A percentile compares a stretch with the other conserved stretches of the same genome.
These are phyloP conservation scores for Phytopythium aichiense DNA, from an alignment of 352 stramenopile species.

Conservation along the genomic window DNA sequence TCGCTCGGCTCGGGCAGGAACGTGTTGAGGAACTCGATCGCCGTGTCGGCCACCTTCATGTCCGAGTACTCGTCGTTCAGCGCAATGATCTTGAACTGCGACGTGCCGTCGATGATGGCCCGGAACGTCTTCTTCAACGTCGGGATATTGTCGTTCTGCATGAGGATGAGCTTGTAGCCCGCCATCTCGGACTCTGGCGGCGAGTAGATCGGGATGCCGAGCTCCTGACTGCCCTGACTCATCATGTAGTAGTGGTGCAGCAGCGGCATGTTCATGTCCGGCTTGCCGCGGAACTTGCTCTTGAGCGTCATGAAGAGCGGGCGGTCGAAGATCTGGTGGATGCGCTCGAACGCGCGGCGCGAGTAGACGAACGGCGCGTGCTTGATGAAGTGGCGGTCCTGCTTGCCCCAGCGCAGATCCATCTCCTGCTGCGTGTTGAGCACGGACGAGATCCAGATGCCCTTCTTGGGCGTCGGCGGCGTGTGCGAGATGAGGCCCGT, in stretches of 20 bases:
- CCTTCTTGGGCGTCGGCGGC: constrained; percentile 71
- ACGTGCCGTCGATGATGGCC: constrained; percentile 56
- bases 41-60: constrained; percentile 68
- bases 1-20: constrained; percentile 67
- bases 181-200: constrained; percentile 73
- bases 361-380: constrained; percentile 88
- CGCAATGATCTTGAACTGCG: constrained; percentile 74
- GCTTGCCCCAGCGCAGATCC: constrained; percentile 76
- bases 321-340: constrained; percentile 86
- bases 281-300: constrained; percentile 80
- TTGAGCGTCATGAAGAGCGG: constrained; percentile 81
- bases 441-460: constrained; percentile 86
- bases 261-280: constrained; percentile 87
- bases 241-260: constrained; percentile 89
- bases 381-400: constrained; percentile 85
- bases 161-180: constrained; percentile 81
- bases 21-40: constrained; percentile 61
- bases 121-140: constrained; percentile 67
- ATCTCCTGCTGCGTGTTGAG: constrained; percentile 88
- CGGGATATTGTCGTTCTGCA: constrained; percentile 79
- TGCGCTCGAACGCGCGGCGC: constrained; percentile 73
- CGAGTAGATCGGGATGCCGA: constrained; percentile 73
- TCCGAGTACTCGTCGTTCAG: constrained; percentile 88
- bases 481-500: constrained; percentile 70
- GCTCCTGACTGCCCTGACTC: constrained; percentile 67